Evolutionary conservation across 2,329 filamentous ascomycete species (phyloP), one percentile per base, ranked within the genome.

Genomic region (Exophiala spinifera): DNA sequence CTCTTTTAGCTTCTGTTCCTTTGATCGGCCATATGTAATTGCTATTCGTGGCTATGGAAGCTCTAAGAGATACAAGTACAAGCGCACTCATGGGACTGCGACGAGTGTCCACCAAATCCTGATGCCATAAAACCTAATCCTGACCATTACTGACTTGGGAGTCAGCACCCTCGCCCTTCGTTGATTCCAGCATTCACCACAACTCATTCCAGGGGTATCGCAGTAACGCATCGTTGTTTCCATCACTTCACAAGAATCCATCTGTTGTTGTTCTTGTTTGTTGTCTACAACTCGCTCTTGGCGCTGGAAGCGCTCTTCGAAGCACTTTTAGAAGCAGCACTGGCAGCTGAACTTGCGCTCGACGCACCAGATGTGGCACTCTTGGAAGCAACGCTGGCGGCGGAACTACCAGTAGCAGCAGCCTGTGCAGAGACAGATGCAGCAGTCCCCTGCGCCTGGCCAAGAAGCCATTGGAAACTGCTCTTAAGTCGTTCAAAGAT

Each of bases 401-500:
- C 61, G 8, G 57, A 60, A 39, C 59, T 62, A 21, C 51, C 60
- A 42, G 55, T 58, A 23, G 55, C 55, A 20, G 57, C 54, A 20
- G 50, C 57, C 31, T 37, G 23, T 40, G 46, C 78, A 17, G 77
- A 74, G 55, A 75, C 79, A 50, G 70, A 65, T 56, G 70, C 70
- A 31, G 64, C 68, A 54, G 52, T 23, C 15, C 51, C 51, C 40
- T 59, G 55, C 36, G 23, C 45, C 64, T 80, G 76, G 33, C 76
- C 72, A 53, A 77, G 51, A 20, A 76, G 62, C 77, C 78, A 81
- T 61, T 77, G 68, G 19, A 71, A 63, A 39, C 70, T 68, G 37
- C 72, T 69, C 61, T 73, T 69, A 53, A 89, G 63, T 70, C 86
- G 86, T 66, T 84, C 85, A 60, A 84, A 80, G 45, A 89, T 71